Percentiles rank a stretch among this genome's conserved stretches.
Evolutionary conservation across 257 asterid genomes (phyloP).

Genomic region (Perilla frutescens): DNA sequence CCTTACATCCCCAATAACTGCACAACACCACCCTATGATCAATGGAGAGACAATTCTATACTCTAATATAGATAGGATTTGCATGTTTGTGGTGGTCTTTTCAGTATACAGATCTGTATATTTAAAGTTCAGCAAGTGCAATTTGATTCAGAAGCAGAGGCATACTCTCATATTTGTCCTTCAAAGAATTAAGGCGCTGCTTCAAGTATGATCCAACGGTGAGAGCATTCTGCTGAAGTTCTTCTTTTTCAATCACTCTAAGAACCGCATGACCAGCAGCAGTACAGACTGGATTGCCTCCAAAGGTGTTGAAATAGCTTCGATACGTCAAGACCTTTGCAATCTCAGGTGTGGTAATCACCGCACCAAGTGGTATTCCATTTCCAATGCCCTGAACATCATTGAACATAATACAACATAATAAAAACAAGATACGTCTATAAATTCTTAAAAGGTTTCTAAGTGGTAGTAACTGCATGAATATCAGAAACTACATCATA

Average conservation of each 20-base stretch:
- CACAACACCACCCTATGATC: conserved; percentile 12
- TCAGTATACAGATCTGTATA: conserved; percentile 12
- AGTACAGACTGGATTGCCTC: conserved; percentile 93
- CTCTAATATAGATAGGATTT: neutral
- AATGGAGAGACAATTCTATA: neutral
- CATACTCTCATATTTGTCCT: conserved; percentile 78
- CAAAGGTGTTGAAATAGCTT: conserved; percentile 85
- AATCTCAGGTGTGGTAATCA: conserved; percentile 83
- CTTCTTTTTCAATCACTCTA: conserved; percentile 77
- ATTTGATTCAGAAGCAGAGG: neutral
- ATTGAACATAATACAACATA: neutral
- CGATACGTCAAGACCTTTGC: conserved; percentile 72
- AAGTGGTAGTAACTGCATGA: neutral
- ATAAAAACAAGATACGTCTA: neutral
- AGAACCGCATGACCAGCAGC: conserved; percentile 96
- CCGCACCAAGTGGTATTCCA: conserved; percentile 96
- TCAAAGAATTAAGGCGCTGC: conserved; percentile 63
- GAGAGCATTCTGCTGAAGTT: conserved; percentile 80
- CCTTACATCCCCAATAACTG: conserved; percentile 92
- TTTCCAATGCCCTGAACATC: conserved; percentile 85
- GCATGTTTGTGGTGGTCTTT: neutral
- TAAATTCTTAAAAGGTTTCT: neutral
- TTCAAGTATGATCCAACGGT: conserved; percentile 77
- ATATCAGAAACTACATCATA: neutral
- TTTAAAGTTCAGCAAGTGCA: neutral